phyloP scores from a whole-genome alignment of 352 stramenopile species.

The Globisporangium cystogenes region DNA sequence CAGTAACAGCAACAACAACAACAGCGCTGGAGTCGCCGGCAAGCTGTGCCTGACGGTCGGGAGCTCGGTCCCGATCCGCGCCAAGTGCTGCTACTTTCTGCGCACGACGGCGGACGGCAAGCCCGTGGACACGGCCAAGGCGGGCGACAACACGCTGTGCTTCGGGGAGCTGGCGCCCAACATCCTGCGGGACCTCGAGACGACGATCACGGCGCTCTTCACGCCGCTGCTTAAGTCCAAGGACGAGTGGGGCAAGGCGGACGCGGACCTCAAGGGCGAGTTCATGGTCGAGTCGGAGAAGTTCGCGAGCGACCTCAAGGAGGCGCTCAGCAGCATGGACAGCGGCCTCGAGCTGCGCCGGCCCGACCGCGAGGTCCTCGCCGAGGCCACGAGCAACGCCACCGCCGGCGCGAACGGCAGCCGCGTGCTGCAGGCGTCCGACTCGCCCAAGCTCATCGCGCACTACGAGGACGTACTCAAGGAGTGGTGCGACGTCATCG shows the following conservation, averaged over 20 bases:
- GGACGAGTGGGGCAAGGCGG: conserved; percentile 94
- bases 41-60: conserved; percentile 74
- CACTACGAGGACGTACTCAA: conserved; percentile 96
- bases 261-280: conserved; percentile 87
- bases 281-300: conserved; percentile 95
- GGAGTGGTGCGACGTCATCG: conserved; percentile 97
- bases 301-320: conserved; percentile 92
- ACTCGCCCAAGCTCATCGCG: conserved; percentile 88
- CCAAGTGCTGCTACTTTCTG: conserved; percentile 86
- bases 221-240: conserved; percentile 90
- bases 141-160: conserved; percentile 72
- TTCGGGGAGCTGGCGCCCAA: conserved; percentile 85
- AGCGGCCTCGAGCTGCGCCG: conserved; percentile 91
- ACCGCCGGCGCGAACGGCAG: conserved; percentile 32
- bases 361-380: conserved; percentile 74
- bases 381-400: conserved; percentile 42
- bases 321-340: conserved; percentile 94
- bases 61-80: conserved; percentile 55
- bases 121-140: conserved; percentile 62
- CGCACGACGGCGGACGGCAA: conserved; percentile 66
- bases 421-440: conserved; percentile 59
- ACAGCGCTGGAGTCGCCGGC: conserved; percentile 1
- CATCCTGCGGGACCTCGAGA: conserved; percentile 76
- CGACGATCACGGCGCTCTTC: conserved; percentile 84
- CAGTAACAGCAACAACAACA: conserved; percentile 19